Percentiles rank a stretch among this genome's conserved stretches.
Evolutionary conservation across 2,329 filamentous ascomycete species (phyloP).

Genomic region (Claviceps arundinis): DNA sequence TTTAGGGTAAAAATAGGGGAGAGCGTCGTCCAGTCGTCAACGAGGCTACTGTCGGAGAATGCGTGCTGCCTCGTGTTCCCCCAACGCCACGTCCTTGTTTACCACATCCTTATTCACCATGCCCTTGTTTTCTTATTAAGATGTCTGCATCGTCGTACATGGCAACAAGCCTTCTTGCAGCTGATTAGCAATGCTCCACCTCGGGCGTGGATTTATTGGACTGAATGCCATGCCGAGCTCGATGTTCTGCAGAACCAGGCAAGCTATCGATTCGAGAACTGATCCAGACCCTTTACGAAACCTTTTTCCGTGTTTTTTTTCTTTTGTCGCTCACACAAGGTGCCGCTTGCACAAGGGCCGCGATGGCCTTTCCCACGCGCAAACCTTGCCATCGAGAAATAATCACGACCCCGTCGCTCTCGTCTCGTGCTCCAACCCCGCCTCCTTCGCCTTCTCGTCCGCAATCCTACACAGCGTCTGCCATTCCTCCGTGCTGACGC

Average conservation of each 20-base stretch:
- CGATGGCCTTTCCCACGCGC: no score
- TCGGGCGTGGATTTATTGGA: background rate
- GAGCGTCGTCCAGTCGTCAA: background rate
- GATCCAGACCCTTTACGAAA: no score
- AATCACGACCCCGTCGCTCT: background rate
- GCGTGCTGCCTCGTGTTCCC: background rate
- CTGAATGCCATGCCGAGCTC: background rate
- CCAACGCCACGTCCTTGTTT: background rate
- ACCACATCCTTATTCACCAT: background rate
- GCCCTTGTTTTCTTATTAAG: background rate
- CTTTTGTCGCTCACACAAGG: background rate
- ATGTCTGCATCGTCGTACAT: background rate
- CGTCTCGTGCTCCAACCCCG: constrained; percentile 24
- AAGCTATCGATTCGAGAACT: no score
- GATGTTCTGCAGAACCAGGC: background rate
- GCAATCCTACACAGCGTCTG: constrained; percentile 43
- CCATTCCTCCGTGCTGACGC: constrained; percentile 53
- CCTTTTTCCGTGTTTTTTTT: background rate
- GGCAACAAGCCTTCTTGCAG: background rate
- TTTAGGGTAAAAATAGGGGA: background rate
- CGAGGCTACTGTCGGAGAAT: background rate
- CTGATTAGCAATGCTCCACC: background rate
- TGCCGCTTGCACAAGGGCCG: no score
- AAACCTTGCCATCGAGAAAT: background rate
- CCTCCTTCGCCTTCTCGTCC: constrained; percentile 26